Conservation (phyloP, 441 rosid genomes). For the Gossypium gossypioides region DNA sequence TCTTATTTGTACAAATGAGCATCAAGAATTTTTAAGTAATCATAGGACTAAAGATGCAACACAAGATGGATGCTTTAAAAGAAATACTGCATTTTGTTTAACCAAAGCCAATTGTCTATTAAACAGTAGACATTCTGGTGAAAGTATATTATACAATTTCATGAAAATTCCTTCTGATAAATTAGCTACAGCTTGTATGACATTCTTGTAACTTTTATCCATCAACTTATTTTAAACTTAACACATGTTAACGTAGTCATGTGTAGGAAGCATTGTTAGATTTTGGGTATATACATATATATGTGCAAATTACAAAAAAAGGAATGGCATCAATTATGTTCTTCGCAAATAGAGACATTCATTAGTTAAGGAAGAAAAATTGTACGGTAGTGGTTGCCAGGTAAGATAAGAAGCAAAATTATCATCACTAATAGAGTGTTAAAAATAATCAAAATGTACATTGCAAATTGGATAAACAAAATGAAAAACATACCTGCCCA, state of each 20-base stretch:
- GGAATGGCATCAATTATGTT: not conserved
- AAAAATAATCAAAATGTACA: not conserved
- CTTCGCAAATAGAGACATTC: not conserved
- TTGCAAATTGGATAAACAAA: not conserved
- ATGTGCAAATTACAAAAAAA: not conserved
- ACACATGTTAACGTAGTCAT: not conserved
- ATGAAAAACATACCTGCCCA: conserved; percentile 59
- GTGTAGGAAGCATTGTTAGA: not conserved
- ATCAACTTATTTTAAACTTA: not conserved
- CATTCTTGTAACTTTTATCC: not conserved
- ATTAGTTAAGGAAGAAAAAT: not conserved
- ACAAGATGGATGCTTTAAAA: not conserved
- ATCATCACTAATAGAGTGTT: not conserved
- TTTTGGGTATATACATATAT: not conserved
- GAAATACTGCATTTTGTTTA: not conserved
- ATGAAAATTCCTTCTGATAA: not conserved
- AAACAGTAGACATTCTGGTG: not conserved
- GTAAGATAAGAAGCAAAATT: not conserved
- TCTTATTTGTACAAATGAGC: conserved; percentile 3
- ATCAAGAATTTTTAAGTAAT: not conserved
- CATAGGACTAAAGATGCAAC: not conserved
- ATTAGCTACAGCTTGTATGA: not conserved
- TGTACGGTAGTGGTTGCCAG: not conserved
- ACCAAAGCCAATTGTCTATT: not conserved
- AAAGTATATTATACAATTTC: not conserved